These are phyloP conservation scores for Calonectria leucothoes DNA, from an alignment of 2,329 filamentous ascomycete genomes.

Conservation along the genomic window DNA sequence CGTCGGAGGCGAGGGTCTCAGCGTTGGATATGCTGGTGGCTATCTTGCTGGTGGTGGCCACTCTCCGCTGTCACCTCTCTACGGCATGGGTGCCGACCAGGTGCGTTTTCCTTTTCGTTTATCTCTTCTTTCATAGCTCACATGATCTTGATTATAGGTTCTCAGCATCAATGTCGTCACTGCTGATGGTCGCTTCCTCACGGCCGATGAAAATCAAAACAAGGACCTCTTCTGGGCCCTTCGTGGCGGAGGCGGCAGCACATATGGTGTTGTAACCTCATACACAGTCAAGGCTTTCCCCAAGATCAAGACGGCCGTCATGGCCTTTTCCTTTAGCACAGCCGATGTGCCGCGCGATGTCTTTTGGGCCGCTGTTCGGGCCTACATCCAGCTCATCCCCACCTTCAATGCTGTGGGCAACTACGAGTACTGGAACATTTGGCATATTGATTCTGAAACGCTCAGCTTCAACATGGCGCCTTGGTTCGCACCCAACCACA, in stretches of 20 bases:
- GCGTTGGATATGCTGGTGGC: constrained; percentile 35
- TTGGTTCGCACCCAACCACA: constrained; percentile 37
- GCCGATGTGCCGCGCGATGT: constrained; percentile 22
- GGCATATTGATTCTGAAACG: constrained; percentile 17
- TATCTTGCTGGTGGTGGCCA: constrained; percentile 36
- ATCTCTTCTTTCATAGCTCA: not conserved
- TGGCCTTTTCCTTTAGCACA: constrained; percentile 37
- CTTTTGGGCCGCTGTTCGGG: constrained; percentile 34
- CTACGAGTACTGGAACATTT: constrained; percentile 39
- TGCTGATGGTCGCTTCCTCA: constrained; percentile 31
- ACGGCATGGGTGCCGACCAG: constrained; percentile 37
- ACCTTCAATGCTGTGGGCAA: constrained; percentile 33
- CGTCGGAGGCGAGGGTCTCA: constrained; percentile 63
- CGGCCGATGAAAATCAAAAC: constrained; percentile 25
- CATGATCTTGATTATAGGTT: not conserved
- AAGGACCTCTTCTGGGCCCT: constrained; percentile 52
- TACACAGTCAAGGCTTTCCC: constrained; percentile 55
- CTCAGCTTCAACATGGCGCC: constrained; percentile 34
- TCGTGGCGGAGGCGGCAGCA: constrained; percentile 53
- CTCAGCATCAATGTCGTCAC: constrained; percentile 1
- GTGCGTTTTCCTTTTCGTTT: constrained; percentile 5
- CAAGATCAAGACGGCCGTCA: constrained; percentile 34
- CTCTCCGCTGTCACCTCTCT: constrained; percentile 31
- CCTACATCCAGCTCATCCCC: constrained; percentile 29
- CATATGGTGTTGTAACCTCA: constrained; percentile 45